These are phyloP conservation scores for Suhomyces tanzawaensis DNA, from an alignment of 805 yeast species.

Conservation along the genomic window DNA sequence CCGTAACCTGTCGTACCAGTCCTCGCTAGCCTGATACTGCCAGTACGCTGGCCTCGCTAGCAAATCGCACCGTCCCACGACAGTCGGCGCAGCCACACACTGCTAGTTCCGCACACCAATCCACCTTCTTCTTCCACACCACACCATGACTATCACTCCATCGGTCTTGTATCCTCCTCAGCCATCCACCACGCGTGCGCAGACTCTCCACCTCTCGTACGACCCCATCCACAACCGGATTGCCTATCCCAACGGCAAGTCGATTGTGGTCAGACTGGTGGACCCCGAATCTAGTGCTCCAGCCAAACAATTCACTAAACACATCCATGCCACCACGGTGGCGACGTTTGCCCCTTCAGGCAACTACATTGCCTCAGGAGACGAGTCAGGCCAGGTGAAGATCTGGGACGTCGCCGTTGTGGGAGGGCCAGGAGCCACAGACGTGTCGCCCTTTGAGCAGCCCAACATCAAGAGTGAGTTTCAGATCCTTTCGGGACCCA, in stretches of 20 bases:
- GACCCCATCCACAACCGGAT: constrained; percentile 66
- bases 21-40: too few relatives aligned
- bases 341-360: constrained; percentile 91
- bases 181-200: constrained; percentile 74
- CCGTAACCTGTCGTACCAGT: too few relatives aligned
- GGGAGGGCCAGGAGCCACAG: constrained; percentile 23
- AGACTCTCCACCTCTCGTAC: constrained; percentile 69
- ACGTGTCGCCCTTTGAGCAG: constrained; percentile 42
- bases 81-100: too few relatives aligned
- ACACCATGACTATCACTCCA: constrained; percentile 30
- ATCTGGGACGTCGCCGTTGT: constrained; percentile 69
- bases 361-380: constrained; percentile 87
- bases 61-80: too few relatives aligned
- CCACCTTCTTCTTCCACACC: neutral
- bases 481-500: constrained; percentile 74
- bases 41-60: too few relatives aligned
- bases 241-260: constrained; percentile 80
- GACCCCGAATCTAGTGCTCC: constrained; percentile 44
- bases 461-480: constrained; percentile 74
- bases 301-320: constrained; percentile 68
- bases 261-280: constrained; percentile 69
- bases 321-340: constrained; percentile 69
- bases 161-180: constrained; percentile 59
- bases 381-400: constrained; percentile 82
- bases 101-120: too few relatives aligned